Percentiles rank a stretch among this genome's conserved stretches.
These are phyloP conservation scores for Venturia aucupariae DNA, from an alignment of 2,329 filamentous ascomycete species.

Conservation along the genomic window DNA sequence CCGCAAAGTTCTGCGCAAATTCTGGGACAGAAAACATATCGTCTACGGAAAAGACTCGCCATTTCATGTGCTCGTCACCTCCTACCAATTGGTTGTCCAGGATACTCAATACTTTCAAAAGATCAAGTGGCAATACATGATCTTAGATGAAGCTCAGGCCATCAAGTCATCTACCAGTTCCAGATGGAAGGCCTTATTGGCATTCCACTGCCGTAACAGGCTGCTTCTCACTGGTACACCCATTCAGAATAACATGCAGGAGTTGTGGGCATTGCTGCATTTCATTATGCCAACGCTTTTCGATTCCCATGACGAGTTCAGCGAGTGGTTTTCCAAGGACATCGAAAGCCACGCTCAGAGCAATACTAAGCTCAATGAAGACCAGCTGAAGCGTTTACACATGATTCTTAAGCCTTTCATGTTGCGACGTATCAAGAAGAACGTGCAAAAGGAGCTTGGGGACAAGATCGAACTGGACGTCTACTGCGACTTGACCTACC, in stretches of 20 bases:
- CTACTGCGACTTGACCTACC: conserved; percentile 93
- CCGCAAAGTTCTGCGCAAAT: conserved; percentile 91
- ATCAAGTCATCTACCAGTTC: conserved; percentile 98
- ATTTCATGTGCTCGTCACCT: conserved; percentile 94
- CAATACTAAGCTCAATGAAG: conserved; percentile 98
- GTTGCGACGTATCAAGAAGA: conserved; percentile 98
- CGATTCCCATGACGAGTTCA: conserved; percentile 86
- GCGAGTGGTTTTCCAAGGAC: conserved; percentile 89
- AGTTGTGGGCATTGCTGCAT: conserved; percentile 96
- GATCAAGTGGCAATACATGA: conserved; percentile 99
- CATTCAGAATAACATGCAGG: conserved; percentile 90
- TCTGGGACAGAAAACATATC: conserved; percentile 97
- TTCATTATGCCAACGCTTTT: conserved; percentile 99
- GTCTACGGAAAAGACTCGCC: conserved; percentile 89
- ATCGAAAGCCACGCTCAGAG: conserved; percentile 98
- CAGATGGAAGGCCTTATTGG: conserved; percentile 89
- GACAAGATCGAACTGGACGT: conserved; percentile 98
- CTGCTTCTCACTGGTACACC: conserved; percentile 96
- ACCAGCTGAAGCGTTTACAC: conserved; percentile 90
- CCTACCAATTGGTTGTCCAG: conserved; percentile 92
- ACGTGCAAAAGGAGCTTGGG: conserved; percentile 96
- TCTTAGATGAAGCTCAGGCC: conserved; percentile 94
- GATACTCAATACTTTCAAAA: conserved; percentile 98
- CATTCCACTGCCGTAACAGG: conserved; percentile 92
- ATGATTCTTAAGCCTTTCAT: conserved; percentile 99